phyloP scores from a whole-genome alignment of 345 rosid genomes.

The Eucalyptus marginata region DNA sequence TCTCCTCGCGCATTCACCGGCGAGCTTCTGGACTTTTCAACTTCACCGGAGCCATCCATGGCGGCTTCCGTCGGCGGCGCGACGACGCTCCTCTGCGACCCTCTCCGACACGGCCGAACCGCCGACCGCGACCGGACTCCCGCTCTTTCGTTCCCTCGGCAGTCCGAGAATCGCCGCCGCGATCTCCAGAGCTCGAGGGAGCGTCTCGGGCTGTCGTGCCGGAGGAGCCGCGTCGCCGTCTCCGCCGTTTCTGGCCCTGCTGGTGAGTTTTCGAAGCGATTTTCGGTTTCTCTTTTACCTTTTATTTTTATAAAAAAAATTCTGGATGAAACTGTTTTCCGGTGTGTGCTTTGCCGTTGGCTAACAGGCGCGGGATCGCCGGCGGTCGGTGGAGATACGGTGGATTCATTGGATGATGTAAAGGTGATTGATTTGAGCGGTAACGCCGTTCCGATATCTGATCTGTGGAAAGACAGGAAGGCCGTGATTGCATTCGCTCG shows the following conservation, averaged over 20 bases:
- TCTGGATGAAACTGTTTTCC: not conserved
- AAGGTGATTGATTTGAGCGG: constrained; percentile 59
- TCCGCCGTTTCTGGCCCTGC: constrained; percentile 54
- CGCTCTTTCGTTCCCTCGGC: not conserved
- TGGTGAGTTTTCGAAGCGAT: constrained; percentile 19
- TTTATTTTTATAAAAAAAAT: too few species aligned
- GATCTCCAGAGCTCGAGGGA: not conserved
- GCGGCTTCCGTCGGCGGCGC: constrained; percentile 25
- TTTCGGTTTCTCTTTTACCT: not conserved
- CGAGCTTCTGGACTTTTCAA: not conserved
- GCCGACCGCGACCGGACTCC: not conserved
- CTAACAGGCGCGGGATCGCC: constrained; percentile 4
- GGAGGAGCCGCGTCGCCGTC: constrained; percentile 8
- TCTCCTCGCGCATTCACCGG: not conserved
- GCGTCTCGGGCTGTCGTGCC: not conserved
- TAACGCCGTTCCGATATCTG: constrained; percentile 51
- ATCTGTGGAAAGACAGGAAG: constrained; percentile 79
- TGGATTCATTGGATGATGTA: constrained; percentile 37
- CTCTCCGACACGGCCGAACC: not conserved
- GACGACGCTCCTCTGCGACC: constrained; percentile 1
- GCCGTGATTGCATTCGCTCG: constrained; percentile 87
- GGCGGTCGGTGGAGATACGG: constrained; percentile 10
- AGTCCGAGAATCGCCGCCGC: not conserved
- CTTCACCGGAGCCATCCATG: constrained; percentile 5
- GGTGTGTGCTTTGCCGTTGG: not conserved